A percentile compares a stretch with the other conserved stretches of the same genome.
phyloP scores from a whole-genome alignment of 2,329 filamentous ascomycete species.

The Iodosphaeria phyllophila region DNA sequence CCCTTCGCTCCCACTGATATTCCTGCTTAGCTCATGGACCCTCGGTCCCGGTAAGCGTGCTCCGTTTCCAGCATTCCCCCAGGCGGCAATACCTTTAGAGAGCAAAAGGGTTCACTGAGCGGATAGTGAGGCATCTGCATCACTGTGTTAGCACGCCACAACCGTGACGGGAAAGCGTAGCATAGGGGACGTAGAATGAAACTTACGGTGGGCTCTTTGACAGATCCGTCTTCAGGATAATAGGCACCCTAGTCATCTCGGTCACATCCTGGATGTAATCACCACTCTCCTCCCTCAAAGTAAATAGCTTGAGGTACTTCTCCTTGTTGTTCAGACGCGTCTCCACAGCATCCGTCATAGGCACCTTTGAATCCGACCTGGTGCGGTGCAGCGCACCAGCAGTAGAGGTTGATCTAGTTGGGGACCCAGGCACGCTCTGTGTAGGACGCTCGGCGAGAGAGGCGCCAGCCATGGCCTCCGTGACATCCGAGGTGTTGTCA shows the following conservation, averaged over 20 bases:
- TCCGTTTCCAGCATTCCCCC: conserved; percentile 1
- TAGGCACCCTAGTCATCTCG: conserved; percentile 94
- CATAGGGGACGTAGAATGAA: neutral
- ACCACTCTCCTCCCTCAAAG: conserved; percentile 75
- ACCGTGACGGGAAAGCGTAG: neutral
- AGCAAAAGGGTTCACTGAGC: conserved; percentile 47
- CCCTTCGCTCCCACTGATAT: no score
- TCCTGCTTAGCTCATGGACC: conserved; percentile 3
- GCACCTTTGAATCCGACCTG: conserved; percentile 84
- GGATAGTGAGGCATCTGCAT: conserved; percentile 44
- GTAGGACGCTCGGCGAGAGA: conserved; percentile 79
- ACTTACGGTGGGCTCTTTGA: conserved; percentile 99
- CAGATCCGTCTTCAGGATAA: conserved; percentile 95
- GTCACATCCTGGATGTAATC: conserved; percentile 97
- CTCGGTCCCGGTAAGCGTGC: no score
- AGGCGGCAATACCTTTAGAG: conserved; percentile 10
- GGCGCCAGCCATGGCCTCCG: conserved; percentile 81
- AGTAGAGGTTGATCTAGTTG: conserved; percentile 53
- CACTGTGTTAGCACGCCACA: conserved; percentile 19
- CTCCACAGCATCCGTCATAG: conserved; percentile 56
- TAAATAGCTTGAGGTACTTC: conserved; percentile 84
- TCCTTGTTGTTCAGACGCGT: conserved; percentile 79
- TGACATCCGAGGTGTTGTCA: conserved; percentile 70
- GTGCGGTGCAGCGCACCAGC: conserved; percentile 65
- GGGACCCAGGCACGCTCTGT: conserved; percentile 88